Conservation (phyloP, 1,284 basidiomycete species). For the Cutaneotrichosporon arboriforme region DNA sequence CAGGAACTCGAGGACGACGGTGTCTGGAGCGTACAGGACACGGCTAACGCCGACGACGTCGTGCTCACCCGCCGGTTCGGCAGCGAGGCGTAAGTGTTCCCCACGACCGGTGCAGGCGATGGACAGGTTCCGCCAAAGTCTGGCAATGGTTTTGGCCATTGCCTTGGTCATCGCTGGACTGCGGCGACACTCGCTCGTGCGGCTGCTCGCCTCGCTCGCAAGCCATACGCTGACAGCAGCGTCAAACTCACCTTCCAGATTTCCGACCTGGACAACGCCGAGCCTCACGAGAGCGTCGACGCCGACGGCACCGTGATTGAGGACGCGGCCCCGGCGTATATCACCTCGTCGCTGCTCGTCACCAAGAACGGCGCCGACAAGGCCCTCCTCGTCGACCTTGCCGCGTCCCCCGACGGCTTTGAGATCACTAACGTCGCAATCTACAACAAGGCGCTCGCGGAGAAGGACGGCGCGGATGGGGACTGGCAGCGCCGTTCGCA, state of each 20-base stretch:
- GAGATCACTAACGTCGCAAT: slow-evolving; percentile 77
- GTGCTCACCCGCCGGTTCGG: slow-evolving; percentile 76
- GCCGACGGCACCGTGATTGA: slow-evolving; percentile 16
- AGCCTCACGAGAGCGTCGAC: slow-evolving; percentile 16
- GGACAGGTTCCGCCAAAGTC: no score
- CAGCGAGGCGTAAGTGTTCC: slow-evolving; percentile 75
- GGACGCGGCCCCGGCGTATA: slow-evolving; percentile 62
- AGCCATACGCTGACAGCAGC: slow-evolving; percentile 28
- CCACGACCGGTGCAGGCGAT: no score
- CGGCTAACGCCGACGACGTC: slow-evolving; percentile 73
- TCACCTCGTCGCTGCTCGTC: slow-evolving; percentile 58
- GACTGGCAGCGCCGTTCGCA: slow-evolving; percentile 87
- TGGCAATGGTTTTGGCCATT: neutral
- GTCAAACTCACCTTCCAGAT: slow-evolving; percentile 47
- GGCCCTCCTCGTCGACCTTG: slow-evolving; percentile 71
- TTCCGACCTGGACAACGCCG: slow-evolving; percentile 41
- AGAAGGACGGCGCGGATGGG: slow-evolving; percentile 74
- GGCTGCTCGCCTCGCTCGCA: no score
- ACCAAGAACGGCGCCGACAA: slow-evolving; percentile 62
- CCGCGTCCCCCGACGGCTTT: slow-evolving; percentile 77
- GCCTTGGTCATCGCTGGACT: neutral
- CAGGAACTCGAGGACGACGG: slow-evolving; percentile 67
- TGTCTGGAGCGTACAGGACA: slow-evolving; percentile 78
- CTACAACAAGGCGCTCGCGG: slow-evolving; percentile 74
- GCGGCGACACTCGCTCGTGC: neutral